A percentile compares a stretch with the other conserved stretches of the same genome.
Evolutionary conservation across 495 filamentous ascomycete species (phyloP).

Genomic region (Penicillium herquei): DNA sequence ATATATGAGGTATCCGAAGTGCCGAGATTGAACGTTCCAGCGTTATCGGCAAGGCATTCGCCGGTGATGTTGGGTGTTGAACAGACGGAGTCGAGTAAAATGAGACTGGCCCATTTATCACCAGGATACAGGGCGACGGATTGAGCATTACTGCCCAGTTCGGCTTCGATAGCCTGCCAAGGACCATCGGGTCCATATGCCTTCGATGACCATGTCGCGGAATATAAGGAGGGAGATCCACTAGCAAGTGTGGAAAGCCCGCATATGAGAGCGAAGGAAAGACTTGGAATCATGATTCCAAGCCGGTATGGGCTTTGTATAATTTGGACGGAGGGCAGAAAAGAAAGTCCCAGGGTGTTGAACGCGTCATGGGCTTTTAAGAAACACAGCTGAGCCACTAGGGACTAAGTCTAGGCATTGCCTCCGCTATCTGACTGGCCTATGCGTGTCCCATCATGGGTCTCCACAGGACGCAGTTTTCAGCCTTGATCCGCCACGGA

Average conservation of each 20-base stretch:
- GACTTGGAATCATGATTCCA: neutral
- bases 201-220: conserved; percentile 6
- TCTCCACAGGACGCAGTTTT: too few relatives aligned
- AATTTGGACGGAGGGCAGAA: neutral
- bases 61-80: neutral
- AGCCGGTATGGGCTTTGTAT: neutral
- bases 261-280: neutral
- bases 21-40: conserved; percentile 2
- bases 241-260: neutral
- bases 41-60: conserved; percentile 3
- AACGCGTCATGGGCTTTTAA: too few relatives aligned
- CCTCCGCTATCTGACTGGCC: neutral
- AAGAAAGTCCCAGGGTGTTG: neutral
- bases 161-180: conserved; percentile 6
- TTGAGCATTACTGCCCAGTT: neutral
- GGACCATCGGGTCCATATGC: conserved; percentile 12
- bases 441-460: too few relatives aligned
- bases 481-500: neutral
- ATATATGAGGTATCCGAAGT: neutral
- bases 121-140: conserved; percentile 8
- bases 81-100: conserved; percentile 4
- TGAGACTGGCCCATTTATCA: conserved; percentile 4
- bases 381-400: too few relatives aligned
- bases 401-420: neutral
- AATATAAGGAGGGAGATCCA: neutral